Percentiles rank a stretch among this genome's conserved stretches.
These are phyloP conservation scores for Pseudogymnoascus sp. DNA, from an alignment of 2,329 filamentous ascomycete genomes.

Conservation along the genomic window DNA sequence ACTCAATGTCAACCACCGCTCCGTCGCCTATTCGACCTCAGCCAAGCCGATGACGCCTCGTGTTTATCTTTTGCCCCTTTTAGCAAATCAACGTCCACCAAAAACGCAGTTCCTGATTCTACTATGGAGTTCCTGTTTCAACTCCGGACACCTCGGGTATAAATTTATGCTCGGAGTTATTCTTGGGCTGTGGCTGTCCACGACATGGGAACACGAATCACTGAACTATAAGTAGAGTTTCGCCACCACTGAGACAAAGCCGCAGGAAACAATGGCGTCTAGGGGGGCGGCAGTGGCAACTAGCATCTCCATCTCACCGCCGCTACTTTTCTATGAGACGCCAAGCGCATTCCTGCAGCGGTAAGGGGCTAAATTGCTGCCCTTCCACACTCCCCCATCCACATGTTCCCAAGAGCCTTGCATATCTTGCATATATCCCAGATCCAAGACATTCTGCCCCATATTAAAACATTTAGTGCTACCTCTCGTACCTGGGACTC, in stretches of 20 bases:
- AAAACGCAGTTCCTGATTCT: neutral
- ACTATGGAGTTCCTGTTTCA: neutral
- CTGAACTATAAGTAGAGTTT: neutral
- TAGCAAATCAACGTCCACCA: neutral
- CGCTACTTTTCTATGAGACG: neutral
- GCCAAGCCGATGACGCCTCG: neutral
- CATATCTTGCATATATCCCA: neutral
- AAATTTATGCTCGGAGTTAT: neutral
- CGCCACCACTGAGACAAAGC: neutral
- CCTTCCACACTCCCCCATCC: neutral
- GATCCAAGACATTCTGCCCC: neutral
- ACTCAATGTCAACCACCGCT: conserved; percentile 1
- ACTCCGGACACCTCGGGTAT: neutral
- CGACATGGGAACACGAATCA: neutral
- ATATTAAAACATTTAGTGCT: neutral
- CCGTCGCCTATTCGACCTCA: conserved; percentile 1
- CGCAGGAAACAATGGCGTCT: neutral
- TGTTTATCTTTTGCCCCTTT: conserved; percentile 2
- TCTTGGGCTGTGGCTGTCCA: neutral
- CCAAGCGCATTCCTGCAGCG: neutral
- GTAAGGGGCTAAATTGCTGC: neutral
- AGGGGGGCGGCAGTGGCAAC: neutral
- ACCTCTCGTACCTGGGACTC: neutral
- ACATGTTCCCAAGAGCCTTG: neutral
- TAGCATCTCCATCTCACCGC: too few species aligned